A percentile compares a stretch with the other conserved stretches of the same genome.
Evolutionary conservation across 768 basidiomycete genomes (phyloP).

Genomic region (Saitozyma podzolica): DNA sequence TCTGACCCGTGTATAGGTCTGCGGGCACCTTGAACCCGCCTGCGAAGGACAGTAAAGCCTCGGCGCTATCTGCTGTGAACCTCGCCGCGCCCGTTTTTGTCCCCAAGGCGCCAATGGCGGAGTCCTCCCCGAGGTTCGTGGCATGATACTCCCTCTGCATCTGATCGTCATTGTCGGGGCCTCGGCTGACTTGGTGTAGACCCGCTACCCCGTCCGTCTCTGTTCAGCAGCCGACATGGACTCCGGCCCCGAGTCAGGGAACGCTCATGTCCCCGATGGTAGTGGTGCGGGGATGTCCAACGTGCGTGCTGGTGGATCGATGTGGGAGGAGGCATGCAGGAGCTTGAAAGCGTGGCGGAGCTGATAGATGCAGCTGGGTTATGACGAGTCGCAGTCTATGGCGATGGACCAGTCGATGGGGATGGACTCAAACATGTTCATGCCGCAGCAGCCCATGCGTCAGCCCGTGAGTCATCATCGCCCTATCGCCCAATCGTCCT

Average conservation of each 20-base stretch:
- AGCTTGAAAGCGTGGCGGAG: background rate
- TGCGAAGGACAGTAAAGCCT: background rate
- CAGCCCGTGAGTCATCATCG: constrained; percentile 62
- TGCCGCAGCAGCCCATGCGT: constrained; percentile 50
- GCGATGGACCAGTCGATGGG: constrained; percentile 14
- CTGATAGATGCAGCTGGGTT: constrained; percentile 8
- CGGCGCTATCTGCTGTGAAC: background rate
- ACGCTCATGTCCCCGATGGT: background rate
- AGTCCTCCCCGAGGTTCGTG: constrained; percentile 29
- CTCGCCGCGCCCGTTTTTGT: constrained; percentile 47
- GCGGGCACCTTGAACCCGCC: background rate
- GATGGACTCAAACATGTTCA: constrained; percentile 35
- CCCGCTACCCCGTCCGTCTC: background rate
- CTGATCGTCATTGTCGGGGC: background rate
- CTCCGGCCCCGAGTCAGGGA: background rate
- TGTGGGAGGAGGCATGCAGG: background rate
- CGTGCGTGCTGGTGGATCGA: background rate
- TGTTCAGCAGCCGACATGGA: background rate
- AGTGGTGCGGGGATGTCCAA: background rate
- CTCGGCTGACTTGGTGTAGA: background rate
- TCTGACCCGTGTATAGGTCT: background rate
- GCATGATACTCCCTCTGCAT: background rate
- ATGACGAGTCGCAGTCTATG: constrained; percentile 9
- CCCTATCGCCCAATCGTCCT: no score
- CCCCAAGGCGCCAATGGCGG: constrained; percentile 36